Percentiles rank a stretch among this genome's conserved stretches.
Evolutionary conservation across 2,329 filamentous ascomycete species (phyloP).

Genomic region (Colletotrichum neosansevieriae): DNA sequence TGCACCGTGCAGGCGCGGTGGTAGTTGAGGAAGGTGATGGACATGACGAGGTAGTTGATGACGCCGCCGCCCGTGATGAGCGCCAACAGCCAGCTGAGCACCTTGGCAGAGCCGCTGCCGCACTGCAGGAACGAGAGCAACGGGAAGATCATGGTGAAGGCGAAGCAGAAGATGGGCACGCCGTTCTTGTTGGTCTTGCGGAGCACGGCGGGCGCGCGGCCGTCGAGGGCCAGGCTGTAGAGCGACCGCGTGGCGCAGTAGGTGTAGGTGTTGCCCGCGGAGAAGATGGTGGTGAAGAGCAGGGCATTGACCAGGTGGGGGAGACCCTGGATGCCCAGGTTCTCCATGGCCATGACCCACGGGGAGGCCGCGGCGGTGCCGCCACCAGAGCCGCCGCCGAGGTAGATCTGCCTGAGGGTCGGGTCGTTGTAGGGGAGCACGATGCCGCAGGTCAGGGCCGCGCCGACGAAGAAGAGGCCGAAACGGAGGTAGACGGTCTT

Average conservation of each 20-base stretch:
- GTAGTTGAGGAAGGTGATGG: conserved; percentile 73
- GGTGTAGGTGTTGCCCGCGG: conserved; percentile 67
- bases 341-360: conserved; percentile 74
- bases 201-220: conserved; percentile 59
- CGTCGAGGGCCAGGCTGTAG: conserved; percentile 66
- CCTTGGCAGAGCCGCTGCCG: conserved; percentile 66
- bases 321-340: conserved; percentile 70
- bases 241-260: conserved; percentile 68
- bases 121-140: conserved; percentile 39
- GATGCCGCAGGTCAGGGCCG: conserved; percentile 75
- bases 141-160: conserved; percentile 30
- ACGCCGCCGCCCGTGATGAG: conserved; percentile 64
- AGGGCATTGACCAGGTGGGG: conserved; percentile 74
- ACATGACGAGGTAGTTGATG: conserved; percentile 40
- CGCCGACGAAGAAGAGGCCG: conserved; percentile 61
- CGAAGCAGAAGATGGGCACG: conserved; percentile 43
- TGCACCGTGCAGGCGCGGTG: conserved; percentile 67
- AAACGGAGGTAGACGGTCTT: conserved; percentile 76
- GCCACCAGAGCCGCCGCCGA: conserved; percentile 65
- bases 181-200: conserved; percentile 51
- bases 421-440: conserved; percentile 74
- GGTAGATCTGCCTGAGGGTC: conserved; percentile 63
- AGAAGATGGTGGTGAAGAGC: conserved; percentile 70
- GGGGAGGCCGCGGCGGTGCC: conserved; percentile 58
- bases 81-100: conserved; percentile 77